These are phyloP conservation scores for Wickerhamomyces bovis DNA, from an alignment of 805 yeast genomes.

Conservation along the genomic window DNA sequence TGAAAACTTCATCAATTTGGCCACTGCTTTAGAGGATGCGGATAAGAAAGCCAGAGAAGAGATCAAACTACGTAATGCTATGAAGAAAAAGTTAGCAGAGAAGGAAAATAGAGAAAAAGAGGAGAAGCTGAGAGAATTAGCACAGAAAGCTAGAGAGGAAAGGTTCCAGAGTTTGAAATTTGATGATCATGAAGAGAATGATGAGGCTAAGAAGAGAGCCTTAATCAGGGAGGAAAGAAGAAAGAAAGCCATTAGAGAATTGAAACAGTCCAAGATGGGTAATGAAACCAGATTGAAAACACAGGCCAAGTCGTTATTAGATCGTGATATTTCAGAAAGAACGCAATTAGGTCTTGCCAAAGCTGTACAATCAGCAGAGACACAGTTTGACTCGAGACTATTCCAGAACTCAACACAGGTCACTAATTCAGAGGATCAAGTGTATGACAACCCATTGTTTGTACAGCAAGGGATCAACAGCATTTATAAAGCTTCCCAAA, in stretches of 20 bases:
- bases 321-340: conserved; percentile 50
- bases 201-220: conserved; percentile 29
- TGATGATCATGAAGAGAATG: conserved; percentile 3
- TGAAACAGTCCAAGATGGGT: conserved; percentile 38
- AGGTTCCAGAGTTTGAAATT: conserved; percentile 11
- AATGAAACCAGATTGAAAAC: conserved; percentile 36
- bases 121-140: conserved; percentile 43
- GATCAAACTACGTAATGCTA: conserved; percentile 42
- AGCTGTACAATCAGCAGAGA: conserved; percentile 32
- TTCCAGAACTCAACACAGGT: conserved; percentile 41
- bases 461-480: conserved; percentile 45
- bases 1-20: conserved; percentile 54
- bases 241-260: conserved; percentile 41
- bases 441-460: conserved; percentile 56
- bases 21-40: conserved; percentile 68
- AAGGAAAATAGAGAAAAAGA: conserved; percentile 45
- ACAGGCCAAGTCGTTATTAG: conserved; percentile 37
- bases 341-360: conserved; percentile 46
- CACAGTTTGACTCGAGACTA: conserved; percentile 53
- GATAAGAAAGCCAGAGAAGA: conserved; percentile 55
- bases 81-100: conserved; percentile 44
- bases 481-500: conserved; percentile 38
- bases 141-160: conserved; percentile 41
- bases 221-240: conserved; percentile 38
- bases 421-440: conserved; percentile 37